A percentile compares a stretch with the other conserved stretches of the same genome.
These are phyloP conservation scores for Phytophthora pisi DNA, from an alignment of 352 stramenopile species.

Conservation along the genomic window DNA sequence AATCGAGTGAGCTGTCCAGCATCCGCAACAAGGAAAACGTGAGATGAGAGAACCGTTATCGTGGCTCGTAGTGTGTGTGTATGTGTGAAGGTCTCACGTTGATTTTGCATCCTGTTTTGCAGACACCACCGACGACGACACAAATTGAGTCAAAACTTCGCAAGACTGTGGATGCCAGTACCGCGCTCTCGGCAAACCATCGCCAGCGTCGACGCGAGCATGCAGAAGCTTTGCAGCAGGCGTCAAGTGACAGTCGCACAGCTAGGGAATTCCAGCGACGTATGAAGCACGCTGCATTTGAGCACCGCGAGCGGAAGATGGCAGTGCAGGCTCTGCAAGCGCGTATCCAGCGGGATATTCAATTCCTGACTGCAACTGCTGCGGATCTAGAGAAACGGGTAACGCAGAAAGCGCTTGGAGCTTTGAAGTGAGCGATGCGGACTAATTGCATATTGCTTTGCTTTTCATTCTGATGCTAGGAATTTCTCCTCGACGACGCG, in stretches of 20 bases:
- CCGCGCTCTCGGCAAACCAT: conserved; percentile 24
- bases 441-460: conserved; percentile 24
- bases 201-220: conserved; percentile 27
- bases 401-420: neutral
- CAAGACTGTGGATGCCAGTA: conserved; percentile 15
- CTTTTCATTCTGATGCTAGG: conserved; percentile 36
- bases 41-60: neutral
- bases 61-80: neutral
- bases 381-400: conserved; percentile 56
- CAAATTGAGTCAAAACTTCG: conserved; percentile 23
- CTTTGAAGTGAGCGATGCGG: neutral
- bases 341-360: conserved; percentile 61
- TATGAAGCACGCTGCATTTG: conserved; percentile 43
- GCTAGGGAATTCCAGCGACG: conserved; percentile 42
- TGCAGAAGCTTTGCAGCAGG: conserved; percentile 23
- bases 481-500: conserved; percentile 65
- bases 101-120: neutral
- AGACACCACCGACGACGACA: conserved; percentile 6
- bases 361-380: conserved; percentile 54
- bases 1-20: conserved; percentile 30
- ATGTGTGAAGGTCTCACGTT: neutral
- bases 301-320: conserved; percentile 64
- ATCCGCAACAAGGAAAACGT: conserved; percentile 35
- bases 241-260: neutral
- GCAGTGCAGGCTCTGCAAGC: conserved; percentile 57